Percentiles rank a stretch among this genome's conserved stretches.
These are phyloP conservation scores for Lactarius sanguifluus DNA, from an alignment of 768 basidiomycete genomes.

Conservation along the genomic window DNA sequence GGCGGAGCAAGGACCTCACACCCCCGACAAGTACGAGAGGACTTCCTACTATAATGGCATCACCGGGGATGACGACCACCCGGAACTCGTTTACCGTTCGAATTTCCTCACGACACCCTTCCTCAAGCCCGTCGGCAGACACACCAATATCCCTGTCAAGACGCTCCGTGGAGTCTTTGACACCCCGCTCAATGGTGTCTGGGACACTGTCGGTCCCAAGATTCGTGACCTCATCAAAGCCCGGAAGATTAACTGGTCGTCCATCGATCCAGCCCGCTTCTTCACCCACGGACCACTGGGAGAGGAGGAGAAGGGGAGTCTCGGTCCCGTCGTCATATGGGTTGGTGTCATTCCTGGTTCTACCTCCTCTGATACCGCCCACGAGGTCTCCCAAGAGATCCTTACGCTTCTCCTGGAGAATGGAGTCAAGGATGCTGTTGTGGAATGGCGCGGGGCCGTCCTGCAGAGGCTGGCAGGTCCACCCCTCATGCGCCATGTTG, in stretches of 20 bases:
- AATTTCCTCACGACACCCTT: slow-evolving; percentile 6
- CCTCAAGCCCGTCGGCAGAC: too few species aligned
- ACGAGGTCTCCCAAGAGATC: slow-evolving; percentile 17
- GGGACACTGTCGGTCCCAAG: too few species aligned
- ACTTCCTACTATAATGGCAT: not conserved
- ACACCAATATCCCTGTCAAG: too few species aligned
- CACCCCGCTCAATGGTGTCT: too few species aligned
- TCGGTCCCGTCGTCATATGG: too few species aligned
- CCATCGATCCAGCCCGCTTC: too few species aligned
- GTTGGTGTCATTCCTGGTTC: slow-evolving; percentile 6
- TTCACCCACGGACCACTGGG: too few species aligned
- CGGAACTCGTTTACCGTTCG: slow-evolving; percentile 15
- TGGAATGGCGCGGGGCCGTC: slow-evolving; percentile 22
- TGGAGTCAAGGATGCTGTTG: slow-evolving; percentile 14
- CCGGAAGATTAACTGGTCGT: too few species aligned
- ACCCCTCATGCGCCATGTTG: too few species aligned
- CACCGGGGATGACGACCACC: slow-evolving; percentile 6
- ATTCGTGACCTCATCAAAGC: slow-evolving; percentile 13
- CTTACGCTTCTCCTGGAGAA: slow-evolving; percentile 1
- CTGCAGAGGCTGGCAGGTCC: slow-evolving; percentile 3
- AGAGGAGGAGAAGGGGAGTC: too few species aligned
- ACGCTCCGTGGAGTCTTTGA: too few species aligned
- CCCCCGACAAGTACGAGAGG: not conserved
- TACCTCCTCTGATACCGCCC: slow-evolving; percentile 21
- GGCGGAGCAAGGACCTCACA: too few species aligned